Conservation (phyloP, 1,284 basidiomycete species). For the Abortiporus biennis region DNA sequence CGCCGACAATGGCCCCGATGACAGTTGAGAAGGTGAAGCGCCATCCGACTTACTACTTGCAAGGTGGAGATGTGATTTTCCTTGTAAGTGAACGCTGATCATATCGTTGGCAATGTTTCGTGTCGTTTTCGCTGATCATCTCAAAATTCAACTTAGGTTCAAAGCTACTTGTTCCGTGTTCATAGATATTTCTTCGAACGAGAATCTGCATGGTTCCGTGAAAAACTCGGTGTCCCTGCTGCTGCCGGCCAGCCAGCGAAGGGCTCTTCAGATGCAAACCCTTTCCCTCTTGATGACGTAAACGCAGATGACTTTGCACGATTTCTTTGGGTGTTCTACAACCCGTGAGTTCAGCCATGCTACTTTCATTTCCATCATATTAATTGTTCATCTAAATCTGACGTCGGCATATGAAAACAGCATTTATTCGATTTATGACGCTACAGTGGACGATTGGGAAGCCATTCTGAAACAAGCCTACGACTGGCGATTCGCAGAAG, state of each 20-base stretch:
- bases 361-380: no score
- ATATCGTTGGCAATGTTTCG: background rate
- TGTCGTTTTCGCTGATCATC: background rate
- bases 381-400: background rate
- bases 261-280: constrained; percentile 39
- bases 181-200: constrained; percentile 62
- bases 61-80: constrained; percentile 48
- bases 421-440: constrained; percentile 52
- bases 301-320: constrained; percentile 43
- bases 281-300: constrained; percentile 46
- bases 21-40: constrained; percentile 25
- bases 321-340: constrained; percentile 68
- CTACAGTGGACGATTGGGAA: constrained; percentile 49
- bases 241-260: constrained; percentile 37
- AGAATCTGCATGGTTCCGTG: constrained; percentile 49
- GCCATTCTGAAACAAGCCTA: constrained; percentile 52
- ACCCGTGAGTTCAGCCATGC: constrained; percentile 61
- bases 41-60: constrained; percentile 46
- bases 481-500: constrained; percentile 53
- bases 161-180: constrained; percentile 46
- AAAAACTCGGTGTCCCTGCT: constrained; percentile 34
- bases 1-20: constrained; percentile 4
- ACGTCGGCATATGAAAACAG: constrained; percentile 25
- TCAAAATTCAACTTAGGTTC: constrained; percentile 29
- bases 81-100: constrained; percentile 31